Evolutionary conservation across 345 rosid genomes (phyloP), one percentile per base, ranked within the genome.

Genomic region (Camelina sativa): DNA sequence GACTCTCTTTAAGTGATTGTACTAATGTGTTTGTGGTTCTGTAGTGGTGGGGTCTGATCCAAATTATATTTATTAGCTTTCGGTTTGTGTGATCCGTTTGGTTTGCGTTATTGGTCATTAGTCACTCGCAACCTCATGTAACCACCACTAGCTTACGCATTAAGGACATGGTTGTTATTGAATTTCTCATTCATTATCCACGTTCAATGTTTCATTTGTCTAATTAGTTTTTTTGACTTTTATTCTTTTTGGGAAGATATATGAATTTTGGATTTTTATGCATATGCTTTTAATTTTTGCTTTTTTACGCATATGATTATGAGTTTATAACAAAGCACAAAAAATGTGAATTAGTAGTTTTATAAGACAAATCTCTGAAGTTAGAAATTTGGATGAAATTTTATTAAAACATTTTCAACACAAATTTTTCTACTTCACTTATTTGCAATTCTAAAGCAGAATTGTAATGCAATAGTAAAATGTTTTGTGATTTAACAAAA

Each of bases 11-110:
- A 34, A 28, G 8, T 47, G 7, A 28, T 28, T 28, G 30, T 28
- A 28, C 30, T 25, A 4, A 3, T 61, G 79, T 12, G 64, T 76
- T 65, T 77, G 80, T 77, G 80, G 80, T 65, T 8, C 28, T 25
- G 28, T 25, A 4, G 6, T 12, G 8, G 47, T 69, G 61, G 80
- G 80, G 60, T 55, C 50, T 46, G 20, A 54, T 64, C 56, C 28
- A 61, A 52, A 16, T 46, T 37, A 53, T 67, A 20, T 67, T 41
- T 16, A 55, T 23, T 28, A 56, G 17, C 43, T 69, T 56, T 56
- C 32, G 55, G 55, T 64, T 46, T 47, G 17, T 25, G 41, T 28
- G 30, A 60, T 30, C 30, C 30, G 30, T 20, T 40, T 61, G 48
- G 37, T 68, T 7, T 59, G 46, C n/a, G 63, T 10, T 59, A 17